These are phyloP conservation scores for Pleurotus salmoneostramineus DNA, from an alignment of 768 basidiomycete genomes.

Conservation along the genomic window DNA sequence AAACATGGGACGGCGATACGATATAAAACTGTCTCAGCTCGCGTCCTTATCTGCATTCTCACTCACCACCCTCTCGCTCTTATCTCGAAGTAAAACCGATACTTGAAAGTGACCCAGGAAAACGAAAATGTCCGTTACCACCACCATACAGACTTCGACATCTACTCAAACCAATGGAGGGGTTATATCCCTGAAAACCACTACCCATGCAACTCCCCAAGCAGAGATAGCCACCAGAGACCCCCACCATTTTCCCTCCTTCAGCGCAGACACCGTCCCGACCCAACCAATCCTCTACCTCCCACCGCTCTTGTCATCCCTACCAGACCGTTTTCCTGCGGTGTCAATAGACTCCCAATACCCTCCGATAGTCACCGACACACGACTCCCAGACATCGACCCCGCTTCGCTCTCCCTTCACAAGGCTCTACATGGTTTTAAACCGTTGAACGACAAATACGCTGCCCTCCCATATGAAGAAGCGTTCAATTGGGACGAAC, in stretches of 20 bases:
- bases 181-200: too few species aligned
- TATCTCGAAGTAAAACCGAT: too few species aligned
- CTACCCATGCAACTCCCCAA: background rate
- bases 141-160: background rate
- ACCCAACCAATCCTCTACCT: slow-evolving; percentile 66
- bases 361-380: slow-evolving; percentile 58
- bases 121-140: background rate
- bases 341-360: slow-evolving; percentile 22
- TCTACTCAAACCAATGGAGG: background rate
- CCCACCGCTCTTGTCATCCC: slow-evolving; percentile 78
- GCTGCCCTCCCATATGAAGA: slow-evolving; percentile 59
- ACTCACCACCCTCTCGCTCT: too few species aligned
- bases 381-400: slow-evolving; percentile 83
- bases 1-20: background rate
- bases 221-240: slow-evolving; percentile 24
- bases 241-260: slow-evolving; percentile 55
- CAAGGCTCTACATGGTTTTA: slow-evolving; percentile 78
- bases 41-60: too few species aligned
- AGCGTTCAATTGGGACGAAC: slow-evolving; percentile 87
- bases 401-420: slow-evolving; percentile 81
- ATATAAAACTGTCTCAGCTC: background rate
- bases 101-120: background rate
- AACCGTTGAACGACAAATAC: slow-evolving; percentile 56
- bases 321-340: slow-evolving; percentile 43
- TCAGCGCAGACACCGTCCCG: slow-evolving; percentile 34